Evolutionary conservation across 257 asterid genomes (phyloP), one percentile per base, ranked within the genome.

Genomic region (Gynochthodes officinalis): DNA sequence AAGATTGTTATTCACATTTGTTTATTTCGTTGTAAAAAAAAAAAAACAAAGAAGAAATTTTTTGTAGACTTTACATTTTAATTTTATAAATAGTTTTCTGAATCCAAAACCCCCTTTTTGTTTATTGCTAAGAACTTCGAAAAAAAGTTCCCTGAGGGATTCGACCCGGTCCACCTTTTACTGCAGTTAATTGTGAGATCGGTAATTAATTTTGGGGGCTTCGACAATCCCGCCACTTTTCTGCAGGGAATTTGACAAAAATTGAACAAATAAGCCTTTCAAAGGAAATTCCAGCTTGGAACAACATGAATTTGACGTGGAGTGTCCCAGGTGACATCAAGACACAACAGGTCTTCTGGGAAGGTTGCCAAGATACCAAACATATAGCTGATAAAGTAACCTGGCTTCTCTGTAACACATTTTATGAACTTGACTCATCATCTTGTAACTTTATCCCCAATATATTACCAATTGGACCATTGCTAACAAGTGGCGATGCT

Each of bases 371-470:
- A 59, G 25, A 42, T 1, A 3, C 5, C 16, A 60, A 71, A 55
- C 67, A 27, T 6, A 5, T 67, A 14, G 39, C 33, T 15, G 40
- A 63, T 5, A 10, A 32, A 4, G 76, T 23, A 18, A 43, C 40
- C 1, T 72, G 40, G 70, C 32, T 69, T 49, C 71, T 75, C n/a
- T 59, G 58, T 64, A 75, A 75, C 70, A 21, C 75, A 39, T 68
- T 13, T 52, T 69, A 61, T 50, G 75, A 76, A 8, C 64, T 69
- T n/a, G 86, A 85, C 65, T 44, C 80, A 44, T 63, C 79, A 58
- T 78, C 80, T 58, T 82, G 82, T 54, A 44, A 78, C 33, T 63
- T 82, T 57, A 62, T 32, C 52, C 88, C 88, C 9, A 72, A 46
- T 1, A 5, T 70, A 12, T 32, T 74, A 9, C 79, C 87, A 8